A percentile compares a stretch with the other conserved stretches of the same genome.
phyloP scores from a whole-genome alignment of 169 alveolate species.

The Plasmodium relictum region DNA sequence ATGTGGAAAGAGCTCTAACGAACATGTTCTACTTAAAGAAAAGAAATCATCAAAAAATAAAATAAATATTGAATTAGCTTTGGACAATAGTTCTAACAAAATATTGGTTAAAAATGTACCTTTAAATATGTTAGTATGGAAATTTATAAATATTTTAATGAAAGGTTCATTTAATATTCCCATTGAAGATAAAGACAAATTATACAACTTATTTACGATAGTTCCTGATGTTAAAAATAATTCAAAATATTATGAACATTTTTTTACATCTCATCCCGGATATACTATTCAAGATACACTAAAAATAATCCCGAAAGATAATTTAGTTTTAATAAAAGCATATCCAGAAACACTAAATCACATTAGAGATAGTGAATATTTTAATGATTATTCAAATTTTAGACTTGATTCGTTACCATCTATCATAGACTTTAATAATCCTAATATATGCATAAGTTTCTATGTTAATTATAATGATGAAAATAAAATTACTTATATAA shows the following conservation, averaged over 20 bases:
- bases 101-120: conserved; percentile 69
- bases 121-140: conserved; percentile 40
- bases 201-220: conserved; percentile 55
- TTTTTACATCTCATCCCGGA: conserved; percentile 42
- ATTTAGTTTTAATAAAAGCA: conserved; percentile 44
- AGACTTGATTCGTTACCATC: conserved; percentile 41
- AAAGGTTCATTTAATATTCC: conserved; percentile 68
- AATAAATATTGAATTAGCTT: conserved; percentile 32
- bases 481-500: conserved; percentile 55
- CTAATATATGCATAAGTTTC: conserved; percentile 36
- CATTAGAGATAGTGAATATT: conserved; percentile 35
- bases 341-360: conserved; percentile 47
- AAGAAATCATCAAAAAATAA: conserved; percentile 43
- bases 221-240: conserved; percentile 34
- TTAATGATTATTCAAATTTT: conserved; percentile 25
- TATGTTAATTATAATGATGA: conserved; percentile 61
- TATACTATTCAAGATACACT: conserved; percentile 61
- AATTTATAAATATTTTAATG: conserved; percentile 60
- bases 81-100: conserved; percentile 22
- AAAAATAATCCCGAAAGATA: conserved; percentile 18
- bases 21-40: conserved; percentile 18
- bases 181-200: conserved; percentile 46
- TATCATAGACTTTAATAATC: conserved; percentile 53
- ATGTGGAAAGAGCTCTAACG: conserved; percentile 32
- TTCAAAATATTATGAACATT: conserved; percentile 26